phyloP scores from a whole-genome alignment of 2,329 filamentous ascomycete species.

The Pseudofabraea citricarpa region DNA sequence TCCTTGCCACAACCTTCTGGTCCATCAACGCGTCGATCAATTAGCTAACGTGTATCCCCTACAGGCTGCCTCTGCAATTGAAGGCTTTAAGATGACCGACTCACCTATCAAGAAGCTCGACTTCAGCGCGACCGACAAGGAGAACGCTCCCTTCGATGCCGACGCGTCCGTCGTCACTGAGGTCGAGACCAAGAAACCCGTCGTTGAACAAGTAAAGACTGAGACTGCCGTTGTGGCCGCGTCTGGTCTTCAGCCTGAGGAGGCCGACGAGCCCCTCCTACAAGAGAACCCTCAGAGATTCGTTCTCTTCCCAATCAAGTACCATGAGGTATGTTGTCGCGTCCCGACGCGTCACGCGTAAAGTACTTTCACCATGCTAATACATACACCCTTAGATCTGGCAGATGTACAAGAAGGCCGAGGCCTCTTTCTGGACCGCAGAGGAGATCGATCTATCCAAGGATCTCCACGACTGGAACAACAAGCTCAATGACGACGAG shows the following conservation, averaged over 20 bases:
- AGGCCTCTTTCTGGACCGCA: conserved; percentile 99
- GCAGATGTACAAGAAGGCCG: conserved; percentile 99
- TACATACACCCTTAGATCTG: conserved; percentile 64
- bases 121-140: conserved; percentile 72
- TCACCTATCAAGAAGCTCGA: conserved; percentile 87
- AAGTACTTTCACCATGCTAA: conserved; percentile 41
- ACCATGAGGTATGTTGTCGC: conserved; percentile 85
- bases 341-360: conserved; percentile 57
- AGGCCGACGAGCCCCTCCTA: conserved; percentile 83
- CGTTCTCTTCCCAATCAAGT: conserved; percentile 98
- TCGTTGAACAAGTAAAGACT: conserved; percentile 45
- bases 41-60: conserved; percentile 23
- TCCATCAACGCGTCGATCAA: conserved; percentile 24
- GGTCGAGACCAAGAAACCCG: conserved; percentile 52
- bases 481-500: conserved; percentile 93
- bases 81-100: conserved; percentile 82
- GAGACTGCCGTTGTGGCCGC: conserved; percentile 37
- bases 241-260: conserved; percentile 57
- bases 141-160: conserved; percentile 60
- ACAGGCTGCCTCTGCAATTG: conserved; percentile 81
- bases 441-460: conserved; percentile 99
- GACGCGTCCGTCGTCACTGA: conserved; percentile 46
- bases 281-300: conserved; percentile 96
- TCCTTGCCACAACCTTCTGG: conserved; percentile 29
- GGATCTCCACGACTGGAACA: conserved; percentile 99